phyloP scores from a whole-genome alignment of 1,284 basidiomycete species.

The Puccinia polysora region DNA sequence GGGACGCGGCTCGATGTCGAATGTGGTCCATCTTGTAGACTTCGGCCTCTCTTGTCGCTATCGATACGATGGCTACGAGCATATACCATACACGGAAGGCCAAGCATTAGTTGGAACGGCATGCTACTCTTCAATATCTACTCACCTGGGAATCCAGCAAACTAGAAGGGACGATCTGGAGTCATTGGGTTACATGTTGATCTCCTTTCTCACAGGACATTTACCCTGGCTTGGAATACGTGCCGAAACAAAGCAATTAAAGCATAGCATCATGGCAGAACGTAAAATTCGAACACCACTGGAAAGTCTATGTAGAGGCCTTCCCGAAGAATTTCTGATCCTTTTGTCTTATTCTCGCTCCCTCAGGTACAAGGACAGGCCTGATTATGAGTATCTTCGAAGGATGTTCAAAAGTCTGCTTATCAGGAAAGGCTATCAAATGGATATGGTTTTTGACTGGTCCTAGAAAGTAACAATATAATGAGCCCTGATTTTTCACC shows the following conservation, averaged over 20 bases:
- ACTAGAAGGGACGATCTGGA: constrained; percentile 34
- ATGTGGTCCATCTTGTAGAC: constrained; percentile 52
- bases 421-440: constrained; percentile 25
- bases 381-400: constrained; percentile 44
- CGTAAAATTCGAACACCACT: constrained; percentile 4
- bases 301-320: constrained; percentile 18
- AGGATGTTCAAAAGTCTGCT: constrained; percentile 42
- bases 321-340: constrained; percentile 25
- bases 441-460: constrained; percentile 44
- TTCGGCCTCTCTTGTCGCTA: constrained; percentile 54
- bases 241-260: constrained; percentile 8
- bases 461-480: constrained; percentile 5
- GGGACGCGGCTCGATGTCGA: constrained; percentile 50
- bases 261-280: constrained; percentile 16
- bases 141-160: constrained; percentile 44
- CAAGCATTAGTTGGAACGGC: constrained; percentile 44
- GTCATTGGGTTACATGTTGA: constrained; percentile 29
- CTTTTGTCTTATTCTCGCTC: constrained; percentile 41
- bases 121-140: constrained; percentile 44
- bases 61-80: constrained; percentile 45
- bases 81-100: constrained; percentile 41
- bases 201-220: constrained; percentile 22
- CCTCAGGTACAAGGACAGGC: constrained; percentile 42
- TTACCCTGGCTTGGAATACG: constrained; percentile 26
- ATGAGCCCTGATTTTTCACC: neutral